These are phyloP conservation scores for Cladosporium sp. DNA, from an alignment of 2,329 filamentous ascomycete genomes.

Conservation along the genomic window DNA sequence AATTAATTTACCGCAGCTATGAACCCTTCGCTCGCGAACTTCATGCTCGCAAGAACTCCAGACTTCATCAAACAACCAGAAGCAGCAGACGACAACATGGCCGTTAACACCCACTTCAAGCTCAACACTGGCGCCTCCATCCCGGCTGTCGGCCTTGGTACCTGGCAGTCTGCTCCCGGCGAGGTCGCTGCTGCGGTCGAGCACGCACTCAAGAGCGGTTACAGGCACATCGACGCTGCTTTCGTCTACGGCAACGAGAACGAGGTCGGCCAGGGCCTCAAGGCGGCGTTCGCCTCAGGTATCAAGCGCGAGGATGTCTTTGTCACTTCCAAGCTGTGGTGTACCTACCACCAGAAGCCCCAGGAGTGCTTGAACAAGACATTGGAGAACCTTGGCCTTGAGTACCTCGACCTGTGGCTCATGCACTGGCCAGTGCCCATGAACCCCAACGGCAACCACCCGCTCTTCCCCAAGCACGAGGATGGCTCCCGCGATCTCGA, in stretches of 20 bases:
- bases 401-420: conserved; percentile 79
- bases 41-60: conserved; percentile 33
- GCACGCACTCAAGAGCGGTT: conserved; percentile 51
- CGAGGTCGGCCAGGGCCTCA: conserved; percentile 46
- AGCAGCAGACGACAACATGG: conserved; percentile 27
- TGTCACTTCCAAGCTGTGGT: conserved; percentile 61
- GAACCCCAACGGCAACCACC: conserved; percentile 72
- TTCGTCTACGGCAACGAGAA: conserved; percentile 48
- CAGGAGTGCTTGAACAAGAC: conserved; percentile 71
- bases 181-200: conserved; percentile 50
- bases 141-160: conserved; percentile 41
- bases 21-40: conserved; percentile 35
- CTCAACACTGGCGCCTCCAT: conserved; percentile 43
- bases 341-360: conserved; percentile 71
- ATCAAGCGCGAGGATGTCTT: conserved; percentile 34
- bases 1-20: conserved; percentile 21
- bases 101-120: conserved; percentile 35
- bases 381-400: conserved; percentile 70
- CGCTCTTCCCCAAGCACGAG: conserved; percentile 70
- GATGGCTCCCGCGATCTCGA: conserved; percentile 75
- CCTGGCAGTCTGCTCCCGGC: conserved; percentile 43
- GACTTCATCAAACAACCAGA: conserved; percentile 31
- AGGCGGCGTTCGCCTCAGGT: conserved; percentile 54
- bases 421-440: conserved; percentile 83
- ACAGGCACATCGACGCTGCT: conserved; percentile 64